phyloP scores from a whole-genome alignment of 805 yeast genomes.

The Lachancea meyersii region DNA sequence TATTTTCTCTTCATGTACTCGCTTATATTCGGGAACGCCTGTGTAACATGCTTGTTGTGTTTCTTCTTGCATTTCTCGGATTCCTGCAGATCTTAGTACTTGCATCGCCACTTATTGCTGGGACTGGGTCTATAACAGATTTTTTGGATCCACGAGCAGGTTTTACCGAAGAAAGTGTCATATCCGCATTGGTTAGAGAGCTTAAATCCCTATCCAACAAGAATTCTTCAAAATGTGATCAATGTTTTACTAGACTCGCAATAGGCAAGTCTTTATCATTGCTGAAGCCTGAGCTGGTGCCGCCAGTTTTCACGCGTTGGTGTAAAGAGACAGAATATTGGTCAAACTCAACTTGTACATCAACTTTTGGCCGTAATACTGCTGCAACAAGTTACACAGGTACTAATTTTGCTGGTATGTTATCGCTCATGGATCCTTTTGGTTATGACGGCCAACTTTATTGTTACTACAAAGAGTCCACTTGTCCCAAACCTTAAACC shows the following conservation, averaged over 20 bases:
- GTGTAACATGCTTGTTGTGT: background rate
- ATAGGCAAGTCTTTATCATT: constrained; percentile 36
- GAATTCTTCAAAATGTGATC: constrained; percentile 24
- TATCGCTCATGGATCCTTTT: constrained; percentile 45
- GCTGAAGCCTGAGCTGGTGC: constrained; percentile 37
- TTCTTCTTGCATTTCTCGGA: background rate
- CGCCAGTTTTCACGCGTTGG: constrained; percentile 39
- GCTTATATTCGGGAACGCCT: background rate
- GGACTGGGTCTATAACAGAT: background rate
- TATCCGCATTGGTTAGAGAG: constrained; percentile 1
- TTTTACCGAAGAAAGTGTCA: background rate
- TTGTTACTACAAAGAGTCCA: constrained; percentile 44
- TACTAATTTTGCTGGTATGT: constrained; percentile 45
- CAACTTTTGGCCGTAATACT: constrained; percentile 35
- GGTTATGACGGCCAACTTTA: constrained; percentile 54
- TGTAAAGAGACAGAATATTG: constrained; percentile 34
- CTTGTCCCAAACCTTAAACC: constrained; percentile 49
- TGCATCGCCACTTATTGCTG: background rate
- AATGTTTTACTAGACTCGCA: constrained; percentile 33
- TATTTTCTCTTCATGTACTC: background rate
- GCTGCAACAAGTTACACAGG: constrained; percentile 35
- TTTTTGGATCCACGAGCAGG: background rate
- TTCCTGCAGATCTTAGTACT: background rate
- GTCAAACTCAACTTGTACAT: constrained; percentile 25
- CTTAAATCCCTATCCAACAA: constrained; percentile 6